These are phyloP conservation scores for Cordia subcordata DNA, from an alignment of 257 asterid species.

Conservation along the genomic window DNA sequence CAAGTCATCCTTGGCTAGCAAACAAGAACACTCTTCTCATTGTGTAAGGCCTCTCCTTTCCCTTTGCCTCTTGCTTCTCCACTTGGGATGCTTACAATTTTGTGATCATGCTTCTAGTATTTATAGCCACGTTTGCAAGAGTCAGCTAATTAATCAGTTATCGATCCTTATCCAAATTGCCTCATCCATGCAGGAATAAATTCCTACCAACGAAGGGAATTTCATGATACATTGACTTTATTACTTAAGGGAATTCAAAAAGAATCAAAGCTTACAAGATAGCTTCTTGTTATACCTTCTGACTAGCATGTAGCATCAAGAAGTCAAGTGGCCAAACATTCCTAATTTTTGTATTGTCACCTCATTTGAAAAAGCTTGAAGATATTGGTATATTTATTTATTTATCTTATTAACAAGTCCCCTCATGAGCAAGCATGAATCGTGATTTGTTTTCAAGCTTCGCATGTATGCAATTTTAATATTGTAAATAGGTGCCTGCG, in stretches of 20 bases:
- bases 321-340: background rate
- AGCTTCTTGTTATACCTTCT: background rate
- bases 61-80: background rate
- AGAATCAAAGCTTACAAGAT: background rate
- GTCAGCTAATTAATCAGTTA: background rate
- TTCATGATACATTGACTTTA: background rate
- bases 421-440: no score
- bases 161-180: background rate
- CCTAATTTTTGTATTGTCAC: no score
- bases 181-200: background rate
- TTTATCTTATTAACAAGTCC: no score
- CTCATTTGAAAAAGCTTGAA: no score
- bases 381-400: no score
- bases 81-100: background rate
- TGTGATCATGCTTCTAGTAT: background rate
- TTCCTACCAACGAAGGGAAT: background rate
- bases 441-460: no score
- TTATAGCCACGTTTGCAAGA: background rate
- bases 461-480: no score
- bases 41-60: background rate
- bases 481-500: no score
- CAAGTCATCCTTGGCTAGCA: slow-evolving; percentile 11
- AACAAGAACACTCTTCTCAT: background rate
- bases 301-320: background rate
- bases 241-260: background rate